Conservation (phyloP, 176 grass and related monocot species). For the Cocos nucifera region DNA sequence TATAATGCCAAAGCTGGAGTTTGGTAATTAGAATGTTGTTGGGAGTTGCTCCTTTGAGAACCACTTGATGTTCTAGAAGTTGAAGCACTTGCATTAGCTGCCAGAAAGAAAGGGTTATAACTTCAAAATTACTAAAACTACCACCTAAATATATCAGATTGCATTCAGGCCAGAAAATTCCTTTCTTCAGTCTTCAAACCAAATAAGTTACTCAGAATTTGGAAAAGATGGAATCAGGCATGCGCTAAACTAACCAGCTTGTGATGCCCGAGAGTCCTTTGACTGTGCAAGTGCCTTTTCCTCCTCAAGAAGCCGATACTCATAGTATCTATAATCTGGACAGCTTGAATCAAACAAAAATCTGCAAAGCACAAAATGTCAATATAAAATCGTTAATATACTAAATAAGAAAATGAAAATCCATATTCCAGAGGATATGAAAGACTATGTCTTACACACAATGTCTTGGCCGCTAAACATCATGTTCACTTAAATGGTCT, state of each 20-base stretch:
- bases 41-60: conserved; percentile 36
- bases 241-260: conserved; percentile 32
- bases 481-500: too few relatives aligned
- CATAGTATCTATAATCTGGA: conserved; percentile 87
- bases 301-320: conserved; percentile 62
- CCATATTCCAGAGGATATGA: too few relatives aligned
- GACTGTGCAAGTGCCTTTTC: conserved; percentile 55
- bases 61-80: conserved; percentile 38
- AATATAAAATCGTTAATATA: too few relatives aligned
- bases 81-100: conserved; percentile 20
- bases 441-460: too few relatives aligned
- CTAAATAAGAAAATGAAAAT: too few relatives aligned
- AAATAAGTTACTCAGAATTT: too few relatives aligned
- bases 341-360: conserved; percentile 93
- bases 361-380: conserved; percentile 36
- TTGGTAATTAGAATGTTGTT: conserved; percentile 68
- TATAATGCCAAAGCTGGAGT: conserved; percentile 72
- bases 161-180: too few relatives aligned
- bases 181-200: too few relatives aligned
- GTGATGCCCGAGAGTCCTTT: conserved; percentile 43
- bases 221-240: background rate
- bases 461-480: too few relatives aligned
- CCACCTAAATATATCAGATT: too few relatives aligned
- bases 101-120: too few relatives aligned
- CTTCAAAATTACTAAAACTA: too few relatives aligned